phyloP scores from a whole-genome alignment of 345 rosid genomes.

The Theobroma cacao region DNA sequence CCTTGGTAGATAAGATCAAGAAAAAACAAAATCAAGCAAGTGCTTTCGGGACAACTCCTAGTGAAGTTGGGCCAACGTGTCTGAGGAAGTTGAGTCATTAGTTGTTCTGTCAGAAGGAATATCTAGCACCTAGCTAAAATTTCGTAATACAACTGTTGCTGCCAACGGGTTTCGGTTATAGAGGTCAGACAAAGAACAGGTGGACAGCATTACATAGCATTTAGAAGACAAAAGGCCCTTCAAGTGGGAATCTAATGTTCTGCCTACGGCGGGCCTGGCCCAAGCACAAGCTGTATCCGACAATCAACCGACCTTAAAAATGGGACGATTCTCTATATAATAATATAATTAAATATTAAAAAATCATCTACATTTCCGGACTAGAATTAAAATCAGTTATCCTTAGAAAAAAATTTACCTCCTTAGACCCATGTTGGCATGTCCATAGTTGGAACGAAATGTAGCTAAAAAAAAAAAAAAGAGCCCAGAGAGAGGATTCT shows the following conservation, averaged over 20 bases:
- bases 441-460: neutral
- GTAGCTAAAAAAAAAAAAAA: neutral
- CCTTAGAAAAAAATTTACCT: neutral
- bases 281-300: neutral
- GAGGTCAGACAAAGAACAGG: neutral
- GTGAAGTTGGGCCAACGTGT: neutral
- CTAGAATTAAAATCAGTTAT: neutral
- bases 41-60: neutral
- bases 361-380: too few species aligned
- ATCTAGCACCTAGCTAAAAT: neutral
- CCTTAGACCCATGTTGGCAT: neutral
- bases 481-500: neutral
- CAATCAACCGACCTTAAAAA: neutral
- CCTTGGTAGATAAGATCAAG: neutral
- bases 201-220: neutral
- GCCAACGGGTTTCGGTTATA: neutral
- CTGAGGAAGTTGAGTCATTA: neutral
- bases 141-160: neutral
- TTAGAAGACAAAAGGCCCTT: neutral
- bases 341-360: neutral
- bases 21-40: neutral
- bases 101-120: neutral
- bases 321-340: neutral
- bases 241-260: slow-evolving; percentile 10
- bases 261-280: neutral